phyloP scores from a whole-genome alignment of 768 basidiomycete species.

The Tricholoma bakamatsutake region DNA sequence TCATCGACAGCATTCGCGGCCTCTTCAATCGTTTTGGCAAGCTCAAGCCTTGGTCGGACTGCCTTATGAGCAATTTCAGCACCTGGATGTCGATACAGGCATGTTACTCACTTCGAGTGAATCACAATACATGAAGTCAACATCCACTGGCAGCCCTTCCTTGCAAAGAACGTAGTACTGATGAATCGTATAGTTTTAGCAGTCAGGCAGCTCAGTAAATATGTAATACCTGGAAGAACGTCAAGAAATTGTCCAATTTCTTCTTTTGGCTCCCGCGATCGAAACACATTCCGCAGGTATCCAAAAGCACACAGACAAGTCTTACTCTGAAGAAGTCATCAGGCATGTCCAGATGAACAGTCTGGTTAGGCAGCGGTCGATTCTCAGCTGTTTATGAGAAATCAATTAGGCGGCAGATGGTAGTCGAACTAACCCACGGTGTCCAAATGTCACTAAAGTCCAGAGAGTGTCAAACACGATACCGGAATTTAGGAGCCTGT shows the following conservation, averaged over 20 bases:
- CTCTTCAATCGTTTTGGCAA: slow-evolving; percentile 74
- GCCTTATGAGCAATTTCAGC: slow-evolving; percentile 39
- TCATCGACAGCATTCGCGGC: slow-evolving; percentile 88
- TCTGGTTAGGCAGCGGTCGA: slow-evolving; percentile 73
- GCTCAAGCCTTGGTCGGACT: slow-evolving; percentile 73
- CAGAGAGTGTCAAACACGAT: slow-evolving; percentile 93
- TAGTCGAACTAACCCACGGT: slow-evolving; percentile 59
- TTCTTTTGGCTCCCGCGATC: slow-evolving; percentile 88
- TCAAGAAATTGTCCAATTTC: slow-evolving; percentile 88
- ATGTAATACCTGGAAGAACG: slow-evolving; percentile 79
- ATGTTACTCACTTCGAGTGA: slow-evolving; percentile 70
- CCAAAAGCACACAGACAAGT: slow-evolving; percentile 85
- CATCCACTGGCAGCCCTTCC: slow-evolving; percentile 88
- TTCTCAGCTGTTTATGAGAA: slow-evolving; percentile 63
- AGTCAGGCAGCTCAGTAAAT: slow-evolving; percentile 2
- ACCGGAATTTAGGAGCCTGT: slow-evolving; percentile 81
- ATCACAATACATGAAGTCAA: slow-evolving; percentile 95
- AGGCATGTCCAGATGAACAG: slow-evolving; percentile 78
- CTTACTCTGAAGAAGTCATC: slow-evolving; percentile 96
- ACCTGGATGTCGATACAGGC: not conserved
- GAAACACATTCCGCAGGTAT: slow-evolving; percentile 97
- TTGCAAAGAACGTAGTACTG: slow-evolving; percentile 90
- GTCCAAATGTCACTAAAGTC: slow-evolving; percentile 93
- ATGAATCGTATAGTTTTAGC: not conserved
- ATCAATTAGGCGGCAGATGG: slow-evolving; percentile 4